These are phyloP conservation scores for Sindora glabra DNA, from an alignment of 306 rosid species.

Conservation along the genomic window DNA sequence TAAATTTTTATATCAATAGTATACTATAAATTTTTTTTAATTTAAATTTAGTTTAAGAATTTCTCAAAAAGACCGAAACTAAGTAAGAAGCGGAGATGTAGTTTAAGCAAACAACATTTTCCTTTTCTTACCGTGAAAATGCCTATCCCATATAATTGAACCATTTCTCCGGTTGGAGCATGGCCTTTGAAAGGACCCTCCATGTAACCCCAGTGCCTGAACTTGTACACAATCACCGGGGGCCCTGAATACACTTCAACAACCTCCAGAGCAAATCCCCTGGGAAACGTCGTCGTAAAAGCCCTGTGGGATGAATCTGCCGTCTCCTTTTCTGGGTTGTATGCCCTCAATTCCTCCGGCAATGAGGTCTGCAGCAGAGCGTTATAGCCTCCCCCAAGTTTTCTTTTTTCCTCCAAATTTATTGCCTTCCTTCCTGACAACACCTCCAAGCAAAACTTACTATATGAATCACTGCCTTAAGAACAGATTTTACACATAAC, in stretches of 20 bases:
- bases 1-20: too few species aligned
- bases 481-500: too few species aligned
- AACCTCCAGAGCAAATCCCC: conserved; percentile 61
- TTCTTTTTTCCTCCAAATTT: conserved; percentile 28
- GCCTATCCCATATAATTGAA: conserved; percentile 44
- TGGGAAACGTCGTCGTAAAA: conserved; percentile 53
- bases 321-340: conserved; percentile 44
- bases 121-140: conserved; percentile 34
- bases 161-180: conserved; percentile 41
- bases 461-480: too few species aligned
- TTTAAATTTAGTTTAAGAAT: too few species aligned
- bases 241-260: conserved; percentile 49
- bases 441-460: too few species aligned
- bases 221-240: conserved; percentile 47
- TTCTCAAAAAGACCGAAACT: not conserved
- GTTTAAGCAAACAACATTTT: too few species aligned
- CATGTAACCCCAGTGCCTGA: conserved; percentile 75
- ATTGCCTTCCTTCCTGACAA: conserved; percentile 46
- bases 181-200: conserved; percentile 71
- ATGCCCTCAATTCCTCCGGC: conserved; percentile 37
- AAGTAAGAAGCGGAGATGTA: not conserved
- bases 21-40: too few species aligned
- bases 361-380: conserved; percentile 41
- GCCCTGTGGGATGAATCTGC: conserved; percentile 35
- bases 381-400: conserved; percentile 63